These are phyloP conservation scores for Capronia coronata DNA, from an alignment of 2,329 filamentous ascomycete species.

Conservation along the genomic window DNA sequence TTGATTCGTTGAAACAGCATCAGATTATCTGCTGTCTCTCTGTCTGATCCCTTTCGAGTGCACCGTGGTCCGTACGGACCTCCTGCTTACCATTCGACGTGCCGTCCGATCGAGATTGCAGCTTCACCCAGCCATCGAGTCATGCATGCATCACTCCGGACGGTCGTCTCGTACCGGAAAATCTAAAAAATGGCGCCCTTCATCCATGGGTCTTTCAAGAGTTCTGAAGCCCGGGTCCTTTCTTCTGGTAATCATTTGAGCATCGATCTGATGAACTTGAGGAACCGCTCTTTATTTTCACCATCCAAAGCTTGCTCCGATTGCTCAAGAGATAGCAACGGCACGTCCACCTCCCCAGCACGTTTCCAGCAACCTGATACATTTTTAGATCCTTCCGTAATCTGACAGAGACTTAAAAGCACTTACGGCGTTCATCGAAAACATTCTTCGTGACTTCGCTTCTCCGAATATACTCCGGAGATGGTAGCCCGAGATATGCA, in stretches of 20 bases:
- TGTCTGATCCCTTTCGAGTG: too few relatives aligned
- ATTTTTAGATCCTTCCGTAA: background rate
- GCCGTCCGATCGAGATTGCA: too few relatives aligned
- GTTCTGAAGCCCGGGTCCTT: slow-evolving; percentile 31
- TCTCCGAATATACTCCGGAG: background rate
- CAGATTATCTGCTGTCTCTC: too few relatives aligned
- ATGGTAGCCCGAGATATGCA: slow-evolving; percentile 4
- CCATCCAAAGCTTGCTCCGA: slow-evolving; percentile 24
- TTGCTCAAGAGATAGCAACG: slow-evolving; percentile 8
- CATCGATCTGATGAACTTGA: slow-evolving; percentile 32
- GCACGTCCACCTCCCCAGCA: slow-evolving; percentile 5
- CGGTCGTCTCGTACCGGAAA: too few relatives aligned
- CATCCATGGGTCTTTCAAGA: slow-evolving; percentile 28
- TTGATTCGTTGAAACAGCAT: too few relatives aligned
- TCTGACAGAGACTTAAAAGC: background rate
- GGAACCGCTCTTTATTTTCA: slow-evolving; percentile 32
- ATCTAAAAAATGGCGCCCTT: too few relatives aligned
- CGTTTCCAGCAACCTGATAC: slow-evolving; percentile 6
- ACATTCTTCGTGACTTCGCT: slow-evolving; percentile 6
- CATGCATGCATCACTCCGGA: too few relatives aligned
- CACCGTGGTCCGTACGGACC: too few relatives aligned
- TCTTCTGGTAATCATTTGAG: slow-evolving; percentile 31
- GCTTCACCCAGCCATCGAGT: too few relatives aligned
- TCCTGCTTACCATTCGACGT: too few relatives aligned
- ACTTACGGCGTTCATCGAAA: slow-evolving; percentile 9